Evolutionary conservation across 306 rosid species (phyloP).

Genomic region (Abrus pulchellus): DNA sequence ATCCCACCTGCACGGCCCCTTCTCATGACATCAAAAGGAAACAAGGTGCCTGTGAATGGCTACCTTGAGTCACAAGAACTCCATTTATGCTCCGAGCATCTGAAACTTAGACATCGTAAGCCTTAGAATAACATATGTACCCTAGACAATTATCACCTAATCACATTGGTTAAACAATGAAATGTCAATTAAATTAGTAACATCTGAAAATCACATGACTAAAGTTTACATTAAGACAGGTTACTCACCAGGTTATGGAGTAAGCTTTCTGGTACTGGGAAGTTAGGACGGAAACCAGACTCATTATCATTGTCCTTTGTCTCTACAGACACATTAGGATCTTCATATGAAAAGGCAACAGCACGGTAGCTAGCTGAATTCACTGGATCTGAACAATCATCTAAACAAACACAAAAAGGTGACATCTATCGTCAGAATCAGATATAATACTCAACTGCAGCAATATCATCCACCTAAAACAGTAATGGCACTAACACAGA

Average conservation of each 20-base stretch:
- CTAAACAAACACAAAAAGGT: slow-evolving; percentile 58
- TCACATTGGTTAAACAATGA: slow-evolving; percentile 64
- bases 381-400: slow-evolving; percentile 47
- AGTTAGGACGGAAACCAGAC: slow-evolving; percentile 65
- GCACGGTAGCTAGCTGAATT: slow-evolving; percentile 61
- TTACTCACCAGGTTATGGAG: slow-evolving; percentile 76
- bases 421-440: slow-evolving; percentile 47
- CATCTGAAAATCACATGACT: slow-evolving; percentile 42
- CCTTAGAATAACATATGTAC: slow-evolving; percentile 95
- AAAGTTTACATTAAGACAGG: slow-evolving; percentile 24
- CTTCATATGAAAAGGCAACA: slow-evolving; percentile 75
- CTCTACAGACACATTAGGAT: slow-evolving; percentile 50
- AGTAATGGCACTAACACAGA: slow-evolving; percentile 35
- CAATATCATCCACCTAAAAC: slow-evolving; percentile 37
- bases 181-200: slow-evolving; percentile 52
- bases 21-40: slow-evolving; percentile 77
- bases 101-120: slow-evolving; percentile 98
- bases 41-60: slow-evolving; percentile 76
- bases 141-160: slow-evolving; percentile 80
- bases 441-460: slow-evolving; percentile 26
- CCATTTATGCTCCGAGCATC: slow-evolving; percentile 87
- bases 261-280: slow-evolving; percentile 80
- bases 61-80: slow-evolving; percentile 84
- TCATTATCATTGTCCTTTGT: slow-evolving; percentile 53
- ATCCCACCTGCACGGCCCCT: slow-evolving; percentile 93